Evolutionary conservation across 192 early-diverging fungal species (phyloP), one percentile per base, ranked within the genome.

Genomic region (Coemansia sp.): DNA sequence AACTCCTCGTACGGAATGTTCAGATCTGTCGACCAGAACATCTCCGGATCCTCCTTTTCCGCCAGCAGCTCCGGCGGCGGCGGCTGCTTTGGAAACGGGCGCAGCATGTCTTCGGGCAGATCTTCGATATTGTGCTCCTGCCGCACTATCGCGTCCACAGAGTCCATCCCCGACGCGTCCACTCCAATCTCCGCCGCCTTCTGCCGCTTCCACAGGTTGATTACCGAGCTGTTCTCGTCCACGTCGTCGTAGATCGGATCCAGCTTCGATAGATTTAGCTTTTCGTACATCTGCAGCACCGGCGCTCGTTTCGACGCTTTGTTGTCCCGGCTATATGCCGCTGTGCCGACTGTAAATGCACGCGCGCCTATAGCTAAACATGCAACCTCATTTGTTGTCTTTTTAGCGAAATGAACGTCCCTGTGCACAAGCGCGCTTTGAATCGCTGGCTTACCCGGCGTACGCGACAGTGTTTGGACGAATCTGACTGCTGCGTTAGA

Each of bases 151-250:
- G 42, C 51, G 0, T 66, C 74, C 2, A 67, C 28, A 6, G 57
- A 46, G 23, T 43, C 46, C 30, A 56, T 43, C 22, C 58, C 46
- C 4, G 62, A 43, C 31, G 53, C 25, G 33, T 43, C 38, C 16
- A 62, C 61, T 67, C 56, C 31, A 54, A 27, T 24, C 53, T 54
- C 53, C 11, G 33, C 53, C 25, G 72, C 71, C 67, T 80, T 73
- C 35, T 71, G 67, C 56, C 52, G 65, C 65, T 69, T 74, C 77
- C 77, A 80, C 23, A 80, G 56, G 19, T 74, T 53, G 30, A 80
- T 74, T 10, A 80, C 60, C 11, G 71, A 70, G 42, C 61, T 64
- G 62, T 80, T 80, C 18, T 60, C 71, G 6, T 51, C 47, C 31
- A 74, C 52, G 27, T 70, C 64, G 57, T 80, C 77, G 44, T 74